Base-by-base conservation (phyloP, 176 grass and related monocot genomes). In the Oryza brachyantha region DNA sequence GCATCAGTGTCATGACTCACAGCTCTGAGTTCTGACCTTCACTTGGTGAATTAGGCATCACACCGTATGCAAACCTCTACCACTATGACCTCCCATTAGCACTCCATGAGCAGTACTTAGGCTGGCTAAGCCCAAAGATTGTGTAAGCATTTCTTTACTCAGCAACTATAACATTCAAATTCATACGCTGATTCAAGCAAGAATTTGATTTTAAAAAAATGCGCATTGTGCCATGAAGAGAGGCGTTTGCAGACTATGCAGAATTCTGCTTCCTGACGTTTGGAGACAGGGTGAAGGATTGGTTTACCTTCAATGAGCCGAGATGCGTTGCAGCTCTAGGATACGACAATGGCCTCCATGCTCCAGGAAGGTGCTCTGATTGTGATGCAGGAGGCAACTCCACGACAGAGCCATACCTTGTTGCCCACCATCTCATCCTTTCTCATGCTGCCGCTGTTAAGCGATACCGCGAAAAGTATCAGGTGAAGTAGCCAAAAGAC, bases 281-380 rank as follows among this genome's bases (percentile, higher is more conserved):
- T 0, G 94, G 94, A 0, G 89, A 97, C 22, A 91, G 94, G 68
- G 94, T 97, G 64, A 94, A 97, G 69, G 86, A 97, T 68, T 92
- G 94, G 91, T 92, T 97, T 19, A 97, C 94, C 40, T 94, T 97
- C 77, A 97, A 97, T 10, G 94, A 97, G 73, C 94, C 94, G 0
- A 94, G 94, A 59, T 81, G 79, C 2, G 91, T 92, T 0, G 87
- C 94, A 17, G 91, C 94, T 62, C 89, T 94, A 7, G 94, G 94
- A 5, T 97, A 97, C 2, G 94, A 94, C 61, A 83, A 94, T 29
- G 94, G 94, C 40, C 45, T 61, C 0, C 87, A 91, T 65, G 94
- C 94, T 7, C 94, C 94, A 0, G 94, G 94, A 64, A 86, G 94
- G 79, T 97, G 94, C 38, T 82, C 94, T 0, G 45, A 27, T 5